Conservation (phyloP, 306 rosid species). For the Luffa acutangula region DNA sequence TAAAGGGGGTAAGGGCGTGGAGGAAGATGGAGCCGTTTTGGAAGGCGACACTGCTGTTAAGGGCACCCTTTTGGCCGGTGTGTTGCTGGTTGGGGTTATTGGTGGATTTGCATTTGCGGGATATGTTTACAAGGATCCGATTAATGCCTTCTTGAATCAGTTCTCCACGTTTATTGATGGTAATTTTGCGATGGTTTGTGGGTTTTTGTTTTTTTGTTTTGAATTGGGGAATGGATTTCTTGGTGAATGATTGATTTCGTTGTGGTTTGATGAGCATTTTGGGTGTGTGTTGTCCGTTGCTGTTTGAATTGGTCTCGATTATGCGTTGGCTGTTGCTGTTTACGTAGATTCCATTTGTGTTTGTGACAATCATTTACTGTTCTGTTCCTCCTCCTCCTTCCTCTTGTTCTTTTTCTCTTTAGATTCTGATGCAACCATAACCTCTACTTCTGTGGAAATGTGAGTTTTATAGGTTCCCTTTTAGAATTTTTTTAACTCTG, state of each 20-base stretch:
- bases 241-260: background rate
- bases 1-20: background rate
- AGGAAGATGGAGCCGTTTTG: background rate
- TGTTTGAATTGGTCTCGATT: background rate
- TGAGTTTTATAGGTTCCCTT: background rate
- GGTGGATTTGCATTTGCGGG: conserved; percentile 84
- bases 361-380: background rate
- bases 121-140: conserved; percentile 59
- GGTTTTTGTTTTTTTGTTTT: background rate
- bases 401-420: background rate
- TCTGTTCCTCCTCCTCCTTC: background rate
- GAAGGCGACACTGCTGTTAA: conserved; percentile 41
- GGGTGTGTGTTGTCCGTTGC: background rate
- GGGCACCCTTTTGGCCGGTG: conserved; percentile 76
- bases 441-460: background rate
- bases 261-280: background rate
- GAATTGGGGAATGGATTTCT: background rate
- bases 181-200: background rate
- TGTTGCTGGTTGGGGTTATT: conserved; percentile 54
- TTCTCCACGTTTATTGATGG: conserved; percentile 73
- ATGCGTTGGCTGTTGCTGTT: background rate
- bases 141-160: conserved; percentile 57
- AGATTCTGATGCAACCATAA: background rate
- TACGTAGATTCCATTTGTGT: background rate
- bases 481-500: background rate